These are phyloP conservation scores for Talaromyces nanjingensis DNA, from an alignment of 495 filamentous ascomycete genomes.

Conservation along the genomic window DNA sequence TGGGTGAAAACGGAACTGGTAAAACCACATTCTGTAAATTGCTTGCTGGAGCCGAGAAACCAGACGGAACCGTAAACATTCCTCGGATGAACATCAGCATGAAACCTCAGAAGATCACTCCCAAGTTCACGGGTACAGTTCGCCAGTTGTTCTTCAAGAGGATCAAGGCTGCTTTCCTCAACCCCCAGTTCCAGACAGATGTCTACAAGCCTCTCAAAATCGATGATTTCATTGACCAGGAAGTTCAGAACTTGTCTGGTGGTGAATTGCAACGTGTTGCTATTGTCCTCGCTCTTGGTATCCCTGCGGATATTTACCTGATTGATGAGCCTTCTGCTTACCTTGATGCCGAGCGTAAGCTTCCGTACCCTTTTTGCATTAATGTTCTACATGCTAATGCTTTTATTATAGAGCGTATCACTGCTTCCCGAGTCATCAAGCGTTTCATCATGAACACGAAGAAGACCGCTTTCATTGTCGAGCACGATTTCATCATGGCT, in stretches of 20 bases:
- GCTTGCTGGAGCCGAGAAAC: conserved; percentile 87
- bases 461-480: conserved; percentile 98
- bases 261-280: conserved; percentile 98
- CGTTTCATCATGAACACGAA: conserved; percentile 99
- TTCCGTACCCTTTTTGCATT: neutral
- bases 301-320: conserved; percentile 97
- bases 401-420: conserved; percentile 62
- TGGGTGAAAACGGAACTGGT: conserved; percentile 95
- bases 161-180: conserved; percentile 94
- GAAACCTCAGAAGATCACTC: conserved; percentile 99
- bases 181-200: conserved; percentile 97
- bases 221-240: conserved; percentile 98
- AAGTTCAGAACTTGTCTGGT: conserved; percentile 97
- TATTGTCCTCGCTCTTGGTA: conserved; percentile 88
- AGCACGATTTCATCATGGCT: conserved; percentile 99
- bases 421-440: conserved; percentile 95
- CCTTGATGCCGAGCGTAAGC: conserved; percentile 77
- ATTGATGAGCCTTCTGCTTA: conserved; percentile 95
- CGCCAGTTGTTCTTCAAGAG: conserved; percentile 93
- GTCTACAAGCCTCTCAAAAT: conserved; percentile 97
- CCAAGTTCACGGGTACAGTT: conserved; percentile 94
- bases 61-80: conserved; percentile 66
- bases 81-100: conserved; percentile 95
- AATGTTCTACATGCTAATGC: neutral
- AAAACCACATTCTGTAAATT: conserved; percentile 98